Evolutionary conservation across 208 protist genomes (phyloP).

Genomic region (Plasmodiophora brassicae): DNA sequence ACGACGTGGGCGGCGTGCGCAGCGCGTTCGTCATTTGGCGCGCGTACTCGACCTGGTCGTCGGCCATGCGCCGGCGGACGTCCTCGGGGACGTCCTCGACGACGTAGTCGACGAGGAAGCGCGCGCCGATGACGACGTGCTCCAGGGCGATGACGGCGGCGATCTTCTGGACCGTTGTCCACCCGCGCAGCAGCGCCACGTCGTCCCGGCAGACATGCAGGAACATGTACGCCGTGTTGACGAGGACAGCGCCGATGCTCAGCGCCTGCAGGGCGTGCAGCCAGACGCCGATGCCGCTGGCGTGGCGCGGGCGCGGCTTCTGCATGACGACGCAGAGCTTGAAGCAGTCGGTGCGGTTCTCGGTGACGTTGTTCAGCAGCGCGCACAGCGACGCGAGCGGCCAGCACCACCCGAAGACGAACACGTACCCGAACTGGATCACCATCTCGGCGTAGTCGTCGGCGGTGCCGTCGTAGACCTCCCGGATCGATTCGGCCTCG

Average conservation of each 20-base stretch:
- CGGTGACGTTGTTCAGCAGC: not conserved
- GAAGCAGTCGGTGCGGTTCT: slow-evolving; percentile 23
- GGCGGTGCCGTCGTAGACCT: not conserved
- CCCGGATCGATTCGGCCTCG: slow-evolving; percentile 10
- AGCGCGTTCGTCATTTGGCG: too few relatives aligned
- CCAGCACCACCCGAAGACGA: slow-evolving; percentile 26
- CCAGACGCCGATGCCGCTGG: slow-evolving; percentile 8
- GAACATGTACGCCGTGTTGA: not conserved
- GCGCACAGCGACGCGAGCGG: not conserved
- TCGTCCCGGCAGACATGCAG: not conserved
- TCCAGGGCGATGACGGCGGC: not conserved
- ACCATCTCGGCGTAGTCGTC: slow-evolving; percentile 30
- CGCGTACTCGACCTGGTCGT: not conserved
- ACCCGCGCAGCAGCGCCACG: not conserved
- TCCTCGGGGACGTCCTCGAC: not conserved
- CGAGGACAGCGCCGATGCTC: not conserved
- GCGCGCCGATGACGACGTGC: not conserved
- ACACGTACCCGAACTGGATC: slow-evolving; percentile 28
- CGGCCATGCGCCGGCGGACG: not conserved
- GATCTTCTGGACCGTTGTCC: not conserved
- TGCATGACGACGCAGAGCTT: slow-evolving; percentile 12
- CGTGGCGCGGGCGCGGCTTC: not conserved
- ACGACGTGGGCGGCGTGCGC: too few relatives aligned
- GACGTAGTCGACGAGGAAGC: not conserved
- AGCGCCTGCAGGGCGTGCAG: not conserved